Percentiles rank a stretch among this genome's conserved stretches.
These are phyloP conservation scores for Ogataea angusta DNA, from an alignment of 805 yeast species.

Conservation along the genomic window DNA sequence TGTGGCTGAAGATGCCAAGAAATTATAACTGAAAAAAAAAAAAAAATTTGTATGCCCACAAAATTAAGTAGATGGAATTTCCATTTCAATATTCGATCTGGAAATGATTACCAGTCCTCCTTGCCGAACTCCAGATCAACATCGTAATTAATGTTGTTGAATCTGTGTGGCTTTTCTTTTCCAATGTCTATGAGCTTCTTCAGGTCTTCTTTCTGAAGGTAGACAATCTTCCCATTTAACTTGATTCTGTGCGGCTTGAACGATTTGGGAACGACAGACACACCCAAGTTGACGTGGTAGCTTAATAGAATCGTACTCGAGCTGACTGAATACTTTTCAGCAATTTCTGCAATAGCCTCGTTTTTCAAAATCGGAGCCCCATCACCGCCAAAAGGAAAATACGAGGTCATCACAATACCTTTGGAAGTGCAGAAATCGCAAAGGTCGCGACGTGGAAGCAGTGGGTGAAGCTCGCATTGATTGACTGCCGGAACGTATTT, in stretches of 20 bases:
- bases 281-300: conserved; percentile 28
- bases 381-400: conserved; percentile 41
- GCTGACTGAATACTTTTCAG: conserved; percentile 48
- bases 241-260: conserved; percentile 38
- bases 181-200: conserved; percentile 16
- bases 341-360: conserved; percentile 39
- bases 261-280: conserved; percentile 38
- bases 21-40: background rate
- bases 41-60: background rate
- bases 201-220: conserved; percentile 35
- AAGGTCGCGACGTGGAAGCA: conserved; percentile 35
- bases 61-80: background rate
- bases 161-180: conserved; percentile 3
- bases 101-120: background rate
- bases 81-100: background rate
- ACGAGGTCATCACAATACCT: conserved; percentile 37
- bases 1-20: background rate
- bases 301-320: conserved; percentile 51
- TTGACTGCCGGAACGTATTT: conserved; percentile 41
- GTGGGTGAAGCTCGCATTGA: conserved; percentile 45
- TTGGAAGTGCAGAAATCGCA: conserved; percentile 29
- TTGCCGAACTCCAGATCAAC: conserved; percentile 6
- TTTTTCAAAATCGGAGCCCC: conserved; percentile 39
- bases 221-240: conserved; percentile 32
- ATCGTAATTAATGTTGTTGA: background rate